A percentile compares a stretch with the other conserved stretches of the same genome.
Conservation (phyloP, 345 rosid species). For the Combretum micranthum region DNA sequence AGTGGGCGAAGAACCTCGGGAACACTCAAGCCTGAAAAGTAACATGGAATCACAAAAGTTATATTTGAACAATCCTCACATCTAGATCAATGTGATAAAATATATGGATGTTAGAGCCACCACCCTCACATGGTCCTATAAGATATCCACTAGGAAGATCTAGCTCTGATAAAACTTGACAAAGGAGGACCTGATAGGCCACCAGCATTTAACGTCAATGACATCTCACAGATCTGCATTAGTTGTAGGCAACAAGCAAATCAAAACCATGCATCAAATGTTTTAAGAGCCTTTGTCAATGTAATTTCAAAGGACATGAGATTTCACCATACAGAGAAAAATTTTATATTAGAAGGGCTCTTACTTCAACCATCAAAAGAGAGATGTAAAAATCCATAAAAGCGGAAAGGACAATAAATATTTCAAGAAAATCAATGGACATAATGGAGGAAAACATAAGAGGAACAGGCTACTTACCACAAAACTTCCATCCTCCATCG, state of each 20-base stretch:
- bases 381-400: no score
- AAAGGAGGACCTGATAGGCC: slow-evolving; percentile 75
- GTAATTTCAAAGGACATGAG: no score
- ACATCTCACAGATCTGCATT: slow-evolving; percentile 85
- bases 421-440: neutral
- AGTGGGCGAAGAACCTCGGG: slow-evolving; percentile 96
- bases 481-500: slow-evolving; percentile 89
- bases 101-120: slow-evolving; percentile 87
- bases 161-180: slow-evolving; percentile 78
- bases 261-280: neutral
- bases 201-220: slow-evolving; percentile 71
- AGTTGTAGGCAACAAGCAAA: slow-evolving; percentile 1
- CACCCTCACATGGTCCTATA: slow-evolving; percentile 92
- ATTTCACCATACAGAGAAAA: no score
- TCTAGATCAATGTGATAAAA: slow-evolving; percentile 95
- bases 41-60: slow-evolving; percentile 1
- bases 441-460: neutral
- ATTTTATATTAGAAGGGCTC: no score
- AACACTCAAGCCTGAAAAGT: slow-evolving; percentile 60
- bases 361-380: no score
- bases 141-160: slow-evolving; percentile 87
- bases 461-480: slow-evolving; percentile 38
- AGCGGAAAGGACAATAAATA: no score
- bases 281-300: neutral
- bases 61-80: slow-evolving; percentile 35